phyloP scores from a whole-genome alignment of 2,329 filamentous ascomycete genomes.

The Gaeumannomyces sp. region DNA sequence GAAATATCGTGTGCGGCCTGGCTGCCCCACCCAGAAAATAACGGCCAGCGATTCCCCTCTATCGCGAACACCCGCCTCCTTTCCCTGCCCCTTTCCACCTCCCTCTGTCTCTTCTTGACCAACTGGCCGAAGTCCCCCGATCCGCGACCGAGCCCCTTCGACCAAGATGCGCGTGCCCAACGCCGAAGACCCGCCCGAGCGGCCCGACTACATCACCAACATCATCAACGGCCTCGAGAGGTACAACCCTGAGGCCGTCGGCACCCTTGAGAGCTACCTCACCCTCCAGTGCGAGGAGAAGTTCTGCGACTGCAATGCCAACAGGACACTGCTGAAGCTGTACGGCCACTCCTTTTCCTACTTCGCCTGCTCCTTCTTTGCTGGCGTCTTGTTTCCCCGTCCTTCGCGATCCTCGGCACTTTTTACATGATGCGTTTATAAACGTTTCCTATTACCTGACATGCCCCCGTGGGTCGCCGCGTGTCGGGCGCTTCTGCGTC shows the following conservation, averaged over 20 bases:
- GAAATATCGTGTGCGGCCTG: not conserved
- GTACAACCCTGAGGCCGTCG: conserved; percentile 97
- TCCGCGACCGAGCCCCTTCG: conserved; percentile 5
- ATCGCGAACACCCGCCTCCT: not conserved
- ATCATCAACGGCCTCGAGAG: conserved; percentile 97
- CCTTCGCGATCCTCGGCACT: conserved; percentile 7
- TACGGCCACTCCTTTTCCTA: conserved; percentile 33
- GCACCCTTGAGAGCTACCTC: conserved; percentile 90
- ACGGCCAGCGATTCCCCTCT: not conserved
- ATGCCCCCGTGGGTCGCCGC: conserved; percentile 18
- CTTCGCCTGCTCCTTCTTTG: conserved; percentile 14
- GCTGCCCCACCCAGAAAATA: not conserved
- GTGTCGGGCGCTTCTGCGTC: not conserved
- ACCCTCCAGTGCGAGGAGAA: conserved; percentile 90
- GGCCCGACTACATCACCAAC: conserved; percentile 83
- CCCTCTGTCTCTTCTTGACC: not conserved
- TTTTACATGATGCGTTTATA: conserved; percentile 65
- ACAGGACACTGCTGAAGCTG: conserved; percentile 94
- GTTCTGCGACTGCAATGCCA: conserved; percentile 93
- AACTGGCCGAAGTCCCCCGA: not conserved
- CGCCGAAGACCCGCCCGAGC: conserved; percentile 81
- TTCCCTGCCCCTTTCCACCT: not conserved
- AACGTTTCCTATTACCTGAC: conserved; percentile 99
- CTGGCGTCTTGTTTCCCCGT: not conserved
- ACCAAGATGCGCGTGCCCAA: conserved; percentile 43